Base-by-base conservation (phyloP, 176 grass and related monocot genomes). In the Musa itinerans region DNA sequence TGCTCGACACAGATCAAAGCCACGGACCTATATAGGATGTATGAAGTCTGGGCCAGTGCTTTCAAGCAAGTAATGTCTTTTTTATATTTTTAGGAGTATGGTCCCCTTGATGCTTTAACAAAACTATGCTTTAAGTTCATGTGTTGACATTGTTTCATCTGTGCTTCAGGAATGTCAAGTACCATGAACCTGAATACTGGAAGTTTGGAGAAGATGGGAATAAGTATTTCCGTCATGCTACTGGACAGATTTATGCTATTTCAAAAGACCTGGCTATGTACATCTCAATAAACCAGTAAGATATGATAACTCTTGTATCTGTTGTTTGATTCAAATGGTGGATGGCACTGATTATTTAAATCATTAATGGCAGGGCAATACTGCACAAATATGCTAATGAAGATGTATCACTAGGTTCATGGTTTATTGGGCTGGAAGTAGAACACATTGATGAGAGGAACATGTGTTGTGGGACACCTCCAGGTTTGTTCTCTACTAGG, bases 161-260 rank as follows among this genome's bases (percentile, higher is more conserved):
- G 79, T 52, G 20, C 72, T 63, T 80, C 68, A 92, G 90, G 13
- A 87, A 86, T 52, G 81, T 85, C 52, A 92, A 87, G 59, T 87
- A 92, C 77, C 86, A 92, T 73, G 90, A 92, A 53, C 87, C 87
- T 19, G 79, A 92, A 48, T 81, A 92, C 66, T 92, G 90, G 90
- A 92, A 92, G 79, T 92, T 92, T 69, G 90, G 90, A 15, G 88
- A 80, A 2, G 82, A 78, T 15, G 90, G 90, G 16, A 92, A 92
- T 79, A 89, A 87, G 68, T 92, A 92, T 72, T 92, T 92, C 70
- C 86, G 87, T 75, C 90, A 92, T 83, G 90, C 90, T 73, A 89
- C 90, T 12, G 64, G 84, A 19, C 90, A 92, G 65, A 57, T 92
- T 43, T 92, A 92, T 85, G 90, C 90, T 68, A 43, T 92, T 69